A percentile compares a stretch with the other conserved stretches of the same genome.
Evolutionary conservation across 148 eudicot genomes (phyloP).

Genomic region (Persicaria maculosa): DNA sequence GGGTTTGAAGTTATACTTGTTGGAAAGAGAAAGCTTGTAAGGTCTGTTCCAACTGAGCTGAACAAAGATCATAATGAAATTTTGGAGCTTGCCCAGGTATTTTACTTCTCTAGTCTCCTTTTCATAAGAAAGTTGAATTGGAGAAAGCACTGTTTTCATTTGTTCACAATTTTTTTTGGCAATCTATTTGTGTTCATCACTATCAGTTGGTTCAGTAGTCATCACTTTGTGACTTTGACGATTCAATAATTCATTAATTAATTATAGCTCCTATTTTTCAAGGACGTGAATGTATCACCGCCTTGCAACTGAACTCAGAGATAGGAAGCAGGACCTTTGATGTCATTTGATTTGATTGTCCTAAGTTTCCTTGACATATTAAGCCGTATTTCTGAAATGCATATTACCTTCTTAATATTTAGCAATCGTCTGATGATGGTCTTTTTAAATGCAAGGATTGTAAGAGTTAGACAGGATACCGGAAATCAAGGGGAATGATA

Average conservation of each 20-base stretch:
- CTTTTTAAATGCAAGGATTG: not conserved
- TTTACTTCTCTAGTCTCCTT: not conserved
- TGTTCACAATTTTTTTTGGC: not conserved
- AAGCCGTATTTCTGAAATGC: no score
- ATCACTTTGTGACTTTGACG: not conserved
- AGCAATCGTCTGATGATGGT: no score
- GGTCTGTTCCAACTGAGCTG: slow-evolving; percentile 95
- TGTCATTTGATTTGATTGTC: not conserved
- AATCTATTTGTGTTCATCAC: not conserved
- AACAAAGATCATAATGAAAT: slow-evolving; percentile 98
- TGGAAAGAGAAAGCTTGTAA: slow-evolving; percentile 85
- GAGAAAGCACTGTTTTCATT: not conserved
- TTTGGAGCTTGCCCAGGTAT: slow-evolving; percentile 90
- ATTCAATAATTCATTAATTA: not conserved
- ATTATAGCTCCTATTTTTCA: not conserved
- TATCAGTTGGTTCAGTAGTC: not conserved
- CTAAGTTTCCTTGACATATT: not conserved
- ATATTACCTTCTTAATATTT: no score
- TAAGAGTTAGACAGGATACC: not conserved
- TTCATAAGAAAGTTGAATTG: not conserved
- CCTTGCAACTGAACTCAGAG: not conserved
- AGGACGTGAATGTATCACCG: not conserved
- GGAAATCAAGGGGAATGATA: not conserved
- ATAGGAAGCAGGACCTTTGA: not conserved
- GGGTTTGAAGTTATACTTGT: slow-evolving; percentile 96